A percentile compares a stretch with the other conserved stretches of the same genome.
phyloP scores from a whole-genome alignment of 2,329 filamentous ascomycete species.

The Clonostachys solani region DNA sequence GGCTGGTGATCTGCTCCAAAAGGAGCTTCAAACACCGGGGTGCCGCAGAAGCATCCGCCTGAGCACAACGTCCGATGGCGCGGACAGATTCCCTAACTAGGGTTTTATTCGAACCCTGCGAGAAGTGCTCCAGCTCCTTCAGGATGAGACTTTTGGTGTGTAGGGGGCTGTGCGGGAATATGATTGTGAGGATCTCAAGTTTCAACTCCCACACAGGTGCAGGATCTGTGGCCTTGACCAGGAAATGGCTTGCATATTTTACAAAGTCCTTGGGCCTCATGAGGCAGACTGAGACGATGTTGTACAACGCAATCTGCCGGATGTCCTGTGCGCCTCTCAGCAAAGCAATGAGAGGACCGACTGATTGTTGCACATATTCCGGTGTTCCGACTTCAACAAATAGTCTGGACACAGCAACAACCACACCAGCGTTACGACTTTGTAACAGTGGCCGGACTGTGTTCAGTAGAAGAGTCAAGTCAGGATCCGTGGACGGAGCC shows the following conservation, averaged over 20 bases:
- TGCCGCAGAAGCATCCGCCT: constrained; percentile 67
- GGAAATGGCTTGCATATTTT: constrained; percentile 83
- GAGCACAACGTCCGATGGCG: constrained; percentile 90
- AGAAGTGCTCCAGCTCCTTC: constrained; percentile 92
- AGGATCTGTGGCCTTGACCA: constrained; percentile 75
- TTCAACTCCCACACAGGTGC: constrained; percentile 87
- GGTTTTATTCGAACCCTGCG: constrained; percentile 65
- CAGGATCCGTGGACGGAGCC: constrained; percentile 67
- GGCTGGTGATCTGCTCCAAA: constrained; percentile 80
- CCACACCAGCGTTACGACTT: constrained; percentile 88
- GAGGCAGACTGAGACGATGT: constrained; percentile 90
- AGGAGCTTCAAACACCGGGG: constrained; percentile 78
- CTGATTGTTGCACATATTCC: constrained; percentile 68
- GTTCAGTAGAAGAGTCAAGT: constrained; percentile 77
- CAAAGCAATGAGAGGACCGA: constrained; percentile 83
- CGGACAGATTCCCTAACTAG: constrained; percentile 86
- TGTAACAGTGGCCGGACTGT: constrained; percentile 81
- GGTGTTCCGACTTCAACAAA: constrained; percentile 81
- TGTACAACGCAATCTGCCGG: constrained; percentile 85
- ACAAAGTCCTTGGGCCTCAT: constrained; percentile 75
- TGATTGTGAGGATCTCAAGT: constrained; percentile 82
- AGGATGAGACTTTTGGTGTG: constrained; percentile 83
- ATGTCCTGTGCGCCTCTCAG: constrained; percentile 83
- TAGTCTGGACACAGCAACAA: constrained; percentile 79
- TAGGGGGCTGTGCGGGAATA: constrained; percentile 77